phyloP scores from a whole-genome alignment of 805 yeast species.

The Ogataea haglerorum region DNA sequence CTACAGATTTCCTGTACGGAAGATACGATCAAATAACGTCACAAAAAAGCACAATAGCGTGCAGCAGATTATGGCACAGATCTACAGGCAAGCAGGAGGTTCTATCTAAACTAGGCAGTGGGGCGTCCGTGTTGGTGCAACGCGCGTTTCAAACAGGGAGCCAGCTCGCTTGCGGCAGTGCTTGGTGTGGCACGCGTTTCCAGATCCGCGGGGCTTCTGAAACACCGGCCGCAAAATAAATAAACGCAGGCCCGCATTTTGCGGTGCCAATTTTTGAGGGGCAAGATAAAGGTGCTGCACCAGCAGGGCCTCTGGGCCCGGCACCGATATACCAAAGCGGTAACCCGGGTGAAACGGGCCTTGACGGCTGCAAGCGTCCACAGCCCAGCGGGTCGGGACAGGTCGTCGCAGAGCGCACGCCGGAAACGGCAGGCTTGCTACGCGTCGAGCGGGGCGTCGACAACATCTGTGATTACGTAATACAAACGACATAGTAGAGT shows the following conservation, averaged over 20 bases:
- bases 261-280: too few species aligned
- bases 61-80: not conserved
- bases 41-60: not conserved
- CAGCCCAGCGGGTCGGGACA: too few species aligned
- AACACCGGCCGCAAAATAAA: not conserved
- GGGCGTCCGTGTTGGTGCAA: not conserved
- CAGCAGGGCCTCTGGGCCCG: too few species aligned
- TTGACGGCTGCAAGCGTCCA: too few species aligned
- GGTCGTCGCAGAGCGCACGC: too few species aligned
- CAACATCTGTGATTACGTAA: not conserved
- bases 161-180: not conserved
- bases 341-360: too few species aligned
- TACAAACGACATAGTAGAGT: not conserved
- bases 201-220: not conserved
- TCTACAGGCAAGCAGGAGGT: not conserved
- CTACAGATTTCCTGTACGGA: not conserved
- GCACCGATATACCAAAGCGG: too few species aligned
- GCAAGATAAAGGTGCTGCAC: too few species aligned
- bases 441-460: not conserved
- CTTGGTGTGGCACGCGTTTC: constrained; percentile 2
- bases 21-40: constrained; percentile 1
- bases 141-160: not conserved
- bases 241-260: not conserved
- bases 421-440: too few species aligned
- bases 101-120: not conserved